Evolutionary conservation across 257 asterid species (phyloP).

Genomic region (Rhazya stricta): DNA sequence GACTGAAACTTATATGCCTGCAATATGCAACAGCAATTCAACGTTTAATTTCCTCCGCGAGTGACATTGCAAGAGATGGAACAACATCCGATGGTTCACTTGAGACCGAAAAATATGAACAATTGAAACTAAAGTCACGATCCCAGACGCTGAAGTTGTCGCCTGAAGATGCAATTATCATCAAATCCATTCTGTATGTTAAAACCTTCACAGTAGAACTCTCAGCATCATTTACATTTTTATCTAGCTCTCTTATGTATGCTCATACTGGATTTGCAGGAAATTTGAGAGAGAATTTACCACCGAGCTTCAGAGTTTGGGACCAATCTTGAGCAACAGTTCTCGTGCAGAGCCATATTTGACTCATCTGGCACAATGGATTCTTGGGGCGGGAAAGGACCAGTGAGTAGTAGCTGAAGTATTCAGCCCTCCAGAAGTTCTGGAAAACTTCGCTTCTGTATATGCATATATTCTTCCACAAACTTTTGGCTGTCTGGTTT

Average conservation of each 20-base stretch:
- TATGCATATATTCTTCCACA: background rate
- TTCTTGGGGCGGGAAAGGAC: conserved; percentile 88
- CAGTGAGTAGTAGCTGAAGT: conserved; percentile 27
- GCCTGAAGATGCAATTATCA: conserved; percentile 53
- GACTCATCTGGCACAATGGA: conserved; percentile 97
- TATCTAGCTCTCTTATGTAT: conserved; percentile 3
- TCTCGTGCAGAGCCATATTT: conserved; percentile 87
- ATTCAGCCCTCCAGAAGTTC: background rate
- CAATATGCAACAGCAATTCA: conserved; percentile 92
- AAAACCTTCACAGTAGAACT: background rate
- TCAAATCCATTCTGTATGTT: conserved; percentile 73
- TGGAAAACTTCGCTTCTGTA: background rate
- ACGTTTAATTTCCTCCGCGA: conserved; percentile 63
- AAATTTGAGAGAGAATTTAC: conserved; percentile 80
- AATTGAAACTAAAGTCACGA: conserved; percentile 59
- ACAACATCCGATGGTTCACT: conserved; percentile 25
- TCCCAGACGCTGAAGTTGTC: conserved; percentile 52
- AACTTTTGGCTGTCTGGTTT: background rate
- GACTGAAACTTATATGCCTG: conserved; percentile 77
- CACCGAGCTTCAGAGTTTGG: conserved; percentile 69
- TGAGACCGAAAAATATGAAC: conserved; percentile 40
- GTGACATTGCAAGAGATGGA: conserved; percentile 37
- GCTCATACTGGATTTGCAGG: conserved; percentile 40
- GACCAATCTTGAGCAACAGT: conserved; percentile 86
- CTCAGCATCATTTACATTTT: conserved; percentile 4